Conservation (phyloP, 257 asterid species). For the Echium plantagineum region DNA sequence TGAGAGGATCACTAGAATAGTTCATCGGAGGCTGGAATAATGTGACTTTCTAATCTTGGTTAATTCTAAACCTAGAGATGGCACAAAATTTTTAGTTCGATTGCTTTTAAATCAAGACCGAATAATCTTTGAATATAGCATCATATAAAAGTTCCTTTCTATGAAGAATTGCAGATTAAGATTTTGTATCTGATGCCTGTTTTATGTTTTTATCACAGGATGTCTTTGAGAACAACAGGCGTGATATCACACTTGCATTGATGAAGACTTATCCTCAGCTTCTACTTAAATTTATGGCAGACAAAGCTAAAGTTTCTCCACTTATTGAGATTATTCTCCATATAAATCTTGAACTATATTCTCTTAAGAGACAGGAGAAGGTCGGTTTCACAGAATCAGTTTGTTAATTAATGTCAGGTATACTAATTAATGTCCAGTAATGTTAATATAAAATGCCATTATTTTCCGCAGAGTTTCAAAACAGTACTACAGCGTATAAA, state of each 20-base stretch:
- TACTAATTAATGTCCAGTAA: no score
- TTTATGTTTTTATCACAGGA: conserved; percentile 43
- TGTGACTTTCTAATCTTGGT: background rate
- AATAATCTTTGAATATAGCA: background rate
- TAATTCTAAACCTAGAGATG: background rate
- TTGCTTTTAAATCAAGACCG: background rate
- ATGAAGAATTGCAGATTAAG: background rate
- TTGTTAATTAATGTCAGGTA: conserved; percentile 3
- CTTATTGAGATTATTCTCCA: conserved; percentile 64
- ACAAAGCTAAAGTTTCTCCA: conserved; percentile 71
- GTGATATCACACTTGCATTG: conserved; percentile 66
- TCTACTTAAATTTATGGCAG: conserved; percentile 79
- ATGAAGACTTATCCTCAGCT: conserved; percentile 84
- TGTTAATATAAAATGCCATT: conserved; percentile 1
- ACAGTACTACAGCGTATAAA: conserved; percentile 51
- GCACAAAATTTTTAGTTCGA: background rate
- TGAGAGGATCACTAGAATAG: no score
- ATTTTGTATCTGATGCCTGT: background rate
- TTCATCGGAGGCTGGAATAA: background rate
- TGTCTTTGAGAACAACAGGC: conserved; percentile 50
- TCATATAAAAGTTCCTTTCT: background rate
- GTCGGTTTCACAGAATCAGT: conserved; percentile 23
- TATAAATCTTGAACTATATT: conserved; percentile 82
- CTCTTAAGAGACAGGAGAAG: conserved; percentile 90
- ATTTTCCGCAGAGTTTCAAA: conserved; percentile 51